Conservation (phyloP, 177 flowering plant species). For the Tripterygium wilfordii region DNA sequence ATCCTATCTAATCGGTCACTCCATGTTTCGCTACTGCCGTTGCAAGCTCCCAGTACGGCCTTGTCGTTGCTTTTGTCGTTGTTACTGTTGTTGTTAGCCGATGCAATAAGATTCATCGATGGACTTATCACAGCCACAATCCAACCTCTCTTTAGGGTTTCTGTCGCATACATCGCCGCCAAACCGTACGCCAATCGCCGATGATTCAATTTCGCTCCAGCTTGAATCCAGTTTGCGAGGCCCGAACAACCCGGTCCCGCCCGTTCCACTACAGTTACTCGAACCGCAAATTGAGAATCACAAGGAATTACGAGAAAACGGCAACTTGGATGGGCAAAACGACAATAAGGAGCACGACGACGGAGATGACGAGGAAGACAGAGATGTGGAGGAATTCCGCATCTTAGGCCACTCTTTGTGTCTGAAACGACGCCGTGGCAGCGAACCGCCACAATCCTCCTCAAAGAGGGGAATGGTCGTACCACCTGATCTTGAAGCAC, state of each 20-base stretch:
- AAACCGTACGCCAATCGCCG: conserved; percentile 16
- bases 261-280: conserved; percentile 28
- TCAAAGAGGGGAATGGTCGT: not conserved
- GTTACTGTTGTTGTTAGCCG: too few species aligned
- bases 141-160: conserved; percentile 31
- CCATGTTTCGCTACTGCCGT: too few species aligned
- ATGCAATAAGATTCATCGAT: too few species aligned
- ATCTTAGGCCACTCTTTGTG: conserved; percentile 52
- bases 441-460: conserved; percentile 19
- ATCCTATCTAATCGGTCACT: too few species aligned
- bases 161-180: conserved; percentile 18
- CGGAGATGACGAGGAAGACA: conserved; percentile 16
- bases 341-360: conserved; percentile 18
- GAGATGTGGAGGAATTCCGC: conserved; percentile 32
- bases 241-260: conserved; percentile 7
- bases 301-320: conserved; percentile 1
- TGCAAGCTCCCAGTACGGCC: too few species aligned
- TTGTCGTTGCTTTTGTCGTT: too few species aligned
- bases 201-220: conserved; percentile 32
- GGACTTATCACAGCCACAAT: conserved; percentile 24
- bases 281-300: conserved; percentile 13
- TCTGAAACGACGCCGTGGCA: conserved; percentile 35
- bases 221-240: conserved; percentile 25
- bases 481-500: conserved; percentile 23
- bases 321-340: conserved; percentile 2